Evolutionary conservation across 2,329 filamentous ascomycete species (phyloP), one percentile per base, ranked within the genome.

Genomic region (Fusarium beomiforme): DNA sequence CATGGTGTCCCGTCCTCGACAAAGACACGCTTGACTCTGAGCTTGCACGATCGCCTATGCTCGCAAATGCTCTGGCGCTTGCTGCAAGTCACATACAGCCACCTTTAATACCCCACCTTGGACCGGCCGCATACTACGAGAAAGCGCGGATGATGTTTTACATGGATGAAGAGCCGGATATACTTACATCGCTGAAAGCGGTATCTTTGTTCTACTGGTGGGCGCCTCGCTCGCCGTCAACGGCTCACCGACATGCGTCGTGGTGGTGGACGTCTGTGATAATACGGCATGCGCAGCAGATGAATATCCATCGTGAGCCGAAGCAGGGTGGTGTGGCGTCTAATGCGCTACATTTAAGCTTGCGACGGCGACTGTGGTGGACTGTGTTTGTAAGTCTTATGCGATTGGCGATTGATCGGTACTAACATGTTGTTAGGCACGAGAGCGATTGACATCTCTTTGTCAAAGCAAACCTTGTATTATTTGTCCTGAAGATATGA

Each of bases 261-360:
- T 84, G 82, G 82, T 84, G 83, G 83, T 84, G 83, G 83, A 84
- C 81, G 0, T 81, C 80, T 5, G 79, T 83, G 6, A 77, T 82
- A 17, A 83, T 85, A 23, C 73, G 83, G 16, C 81, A 83, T 60
- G 82, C 81, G 4, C 83, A 85, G 58, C 82, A 85, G 59, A 80
- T 83, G 74, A 82, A 82, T 39, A 74, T 84, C 10, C 83, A 84
- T 46, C 79, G 81, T 4, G 82, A 84, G 50, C 80, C 80, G 0
- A 67, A 71, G 1, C 59, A 69, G 1, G 64, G 69, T 4, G 65
- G 70, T 17, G 53, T 21, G 2, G 47, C 14, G 3, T 50, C 60
- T 0, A 42, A 21, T 3, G 42, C 47, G 19, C 34, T 73, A 6
- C 67, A 69, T 5, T 23, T 72, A 1, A 64, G 69, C 8, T 42